Evolutionary conservation across 257 asterid genomes (phyloP), one percentile per base, ranked within the genome.

Genomic region (Nicotiana paniculata): DNA sequence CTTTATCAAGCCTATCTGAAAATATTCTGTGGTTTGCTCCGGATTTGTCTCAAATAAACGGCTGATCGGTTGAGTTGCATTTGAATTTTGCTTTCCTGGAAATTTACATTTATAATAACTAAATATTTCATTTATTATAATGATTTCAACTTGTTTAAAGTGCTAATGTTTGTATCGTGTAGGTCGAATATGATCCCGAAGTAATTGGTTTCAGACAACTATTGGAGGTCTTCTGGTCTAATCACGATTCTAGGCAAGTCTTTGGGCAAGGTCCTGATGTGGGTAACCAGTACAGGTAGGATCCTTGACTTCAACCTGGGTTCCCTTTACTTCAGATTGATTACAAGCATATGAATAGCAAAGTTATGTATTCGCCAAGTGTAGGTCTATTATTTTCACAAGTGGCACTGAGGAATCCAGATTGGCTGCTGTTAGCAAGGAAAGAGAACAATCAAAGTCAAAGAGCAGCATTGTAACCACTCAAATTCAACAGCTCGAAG

Each of bases 241-340:
- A 94, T 82, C 99, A 96, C 75, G 99, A 96, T 85, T 88, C 98
- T 53, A 92, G 98, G 89, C 99, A 96, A 90, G 97, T 96, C 33
- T 96, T 90, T 81, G 99, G 99, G 86, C 99, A 96, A 89, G 99
- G 99, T 84, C 99, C 99, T 64, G 98, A 96, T 83, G 99, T 96
- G 81, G 99, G 99, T 53, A 88, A 89, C 83, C 98, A 96, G 81
- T 96, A 96, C 91, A 88, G 98, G 99, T 94, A 87, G 64, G 51
- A 6, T 21, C 66, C 77, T 79, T 82, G 85, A 21, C 81, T 81
- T 72, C 82, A 28, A 66, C 18, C 43, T 30, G 51, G 81, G 10
- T 59, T 63, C 61, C 67, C 43, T 66, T 85, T 83, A 43, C 33
- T 18, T 24, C 55, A 26, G 77, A 80, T 54, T 48, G 46, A 74